phyloP scores from a whole-genome alignment of 2,329 filamentous ascomycete species.

The Colletotrichum filicis region DNA sequence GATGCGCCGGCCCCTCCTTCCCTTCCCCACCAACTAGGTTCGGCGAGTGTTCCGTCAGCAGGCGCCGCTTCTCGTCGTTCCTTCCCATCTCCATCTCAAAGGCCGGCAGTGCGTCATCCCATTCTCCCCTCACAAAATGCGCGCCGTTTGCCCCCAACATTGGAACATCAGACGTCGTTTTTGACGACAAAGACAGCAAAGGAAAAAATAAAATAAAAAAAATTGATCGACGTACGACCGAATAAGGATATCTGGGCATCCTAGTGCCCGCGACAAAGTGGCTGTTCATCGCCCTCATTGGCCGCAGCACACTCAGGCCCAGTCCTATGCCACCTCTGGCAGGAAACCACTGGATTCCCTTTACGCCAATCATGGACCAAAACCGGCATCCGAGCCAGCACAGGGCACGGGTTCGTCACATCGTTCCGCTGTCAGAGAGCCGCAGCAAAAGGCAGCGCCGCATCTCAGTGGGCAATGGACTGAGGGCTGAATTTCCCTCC shows the following conservation, averaged over 20 bases:
- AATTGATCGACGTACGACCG: constrained; percentile 9
- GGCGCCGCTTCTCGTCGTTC: background rate
- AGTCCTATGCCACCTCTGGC: constrained; percentile 10
- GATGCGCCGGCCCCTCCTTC: background rate
- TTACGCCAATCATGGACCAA: constrained; percentile 35
- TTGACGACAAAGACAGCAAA: background rate
- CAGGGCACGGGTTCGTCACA: constrained; percentile 37
- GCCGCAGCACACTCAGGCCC: constrained; percentile 14
- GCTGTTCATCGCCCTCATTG: constrained; percentile 23
- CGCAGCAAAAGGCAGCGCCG: constrained; percentile 29
- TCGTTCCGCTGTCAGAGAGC: constrained; percentile 24
- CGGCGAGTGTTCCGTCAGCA: constrained; percentile 19
- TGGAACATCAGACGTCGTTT: background rate
- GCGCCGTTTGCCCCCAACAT: background rate
- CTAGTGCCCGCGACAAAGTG: constrained; percentile 26
- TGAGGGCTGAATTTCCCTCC: background rate
- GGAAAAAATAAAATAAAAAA: background rate
- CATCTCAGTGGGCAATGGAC: constrained; percentile 13
- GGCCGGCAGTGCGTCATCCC: background rate
- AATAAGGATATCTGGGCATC: constrained; percentile 24
- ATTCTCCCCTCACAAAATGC: constrained; percentile 1
- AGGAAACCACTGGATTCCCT: constrained; percentile 30
- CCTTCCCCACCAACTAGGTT: constrained; percentile 2
- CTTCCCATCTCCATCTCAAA: background rate
- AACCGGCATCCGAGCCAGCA: constrained; percentile 30